phyloP scores from a whole-genome alignment of 495 filamentous ascomycete species.

The Cairneyella variabilis region DNA sequence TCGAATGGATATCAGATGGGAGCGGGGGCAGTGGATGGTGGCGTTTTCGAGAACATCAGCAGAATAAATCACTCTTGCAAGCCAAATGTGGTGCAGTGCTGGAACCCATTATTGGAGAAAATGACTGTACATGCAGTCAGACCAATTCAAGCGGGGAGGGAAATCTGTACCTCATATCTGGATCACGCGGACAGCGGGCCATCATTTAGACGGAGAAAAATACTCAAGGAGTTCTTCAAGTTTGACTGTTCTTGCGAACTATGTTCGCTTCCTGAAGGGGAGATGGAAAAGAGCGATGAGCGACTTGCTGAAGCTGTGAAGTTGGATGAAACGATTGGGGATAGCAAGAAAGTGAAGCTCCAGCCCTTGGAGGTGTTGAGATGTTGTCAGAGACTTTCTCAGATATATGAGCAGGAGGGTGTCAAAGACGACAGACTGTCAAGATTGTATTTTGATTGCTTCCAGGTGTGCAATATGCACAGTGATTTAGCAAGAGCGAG shows the following conservation, averaged over 20 bases:
- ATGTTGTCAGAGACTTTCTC: constrained; percentile 25
- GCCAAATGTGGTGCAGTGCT: constrained; percentile 38
- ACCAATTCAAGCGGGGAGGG: constrained; percentile 36
- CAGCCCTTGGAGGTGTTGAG: constrained; percentile 28
- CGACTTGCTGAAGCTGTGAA: constrained; percentile 28
- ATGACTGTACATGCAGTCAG: constrained; percentile 38
- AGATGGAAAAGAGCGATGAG: constrained; percentile 30
- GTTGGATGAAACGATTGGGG: constrained; percentile 32
- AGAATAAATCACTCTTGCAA: constrained; percentile 41
- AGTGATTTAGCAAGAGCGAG: constrained; percentile 41
- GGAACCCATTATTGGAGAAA: constrained; percentile 31
- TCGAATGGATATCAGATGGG: constrained; percentile 38
- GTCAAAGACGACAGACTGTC: constrained; percentile 26
- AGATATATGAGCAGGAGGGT: constrained; percentile 32
- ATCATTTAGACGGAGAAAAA: constrained; percentile 20
- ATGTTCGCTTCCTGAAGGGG: constrained; percentile 27
- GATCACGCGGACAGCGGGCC: constrained; percentile 27
- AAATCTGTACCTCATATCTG: constrained; percentile 41
- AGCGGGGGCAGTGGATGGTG: constrained; percentile 27
- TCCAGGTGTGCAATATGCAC: constrained; percentile 42
- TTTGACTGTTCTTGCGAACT: constrained; percentile 38
- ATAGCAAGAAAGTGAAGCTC: constrained; percentile 19
- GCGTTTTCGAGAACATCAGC: constrained; percentile 33
- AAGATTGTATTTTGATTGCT: constrained; percentile 40
- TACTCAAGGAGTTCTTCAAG: constrained; percentile 33